Evolutionary conservation across 2,329 filamentous ascomycete species (phyloP), one percentile per base, ranked within the genome.

Genomic region (Sclerotiophoma versabilis): DNA sequence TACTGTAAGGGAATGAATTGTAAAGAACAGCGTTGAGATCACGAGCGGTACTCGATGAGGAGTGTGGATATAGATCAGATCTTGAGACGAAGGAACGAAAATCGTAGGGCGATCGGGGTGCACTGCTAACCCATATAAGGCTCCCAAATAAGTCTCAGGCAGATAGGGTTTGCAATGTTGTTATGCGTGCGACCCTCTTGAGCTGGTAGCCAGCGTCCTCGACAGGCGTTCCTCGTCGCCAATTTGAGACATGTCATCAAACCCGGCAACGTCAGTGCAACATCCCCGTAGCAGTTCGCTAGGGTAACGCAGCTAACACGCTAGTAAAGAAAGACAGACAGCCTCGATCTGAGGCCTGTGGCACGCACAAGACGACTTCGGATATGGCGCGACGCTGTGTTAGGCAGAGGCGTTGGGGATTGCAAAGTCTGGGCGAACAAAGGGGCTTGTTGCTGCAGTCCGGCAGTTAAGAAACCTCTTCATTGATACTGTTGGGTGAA

Each of bases 201-300:
- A 60, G 54, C 59, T 61, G 47, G 50, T 34, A 32, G 48, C 25
- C 53, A 55, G 46, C 46, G 41, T 47, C 37, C 50, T 55, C 50
- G 49, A 61, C 63, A 66, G 60, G 62, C 44, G 47, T 37, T 56
- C 59, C 64, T 60, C 55, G 65, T 49, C 54, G 46, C 37, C 50
- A 49, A 30, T 44, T 19, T 65, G 65, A 68, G 64, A 68, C 65
- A 60, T 53, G 60, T 60, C 63, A 62, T 63, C 60, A 66, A 62
- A 64, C 62, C 57, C 44, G 52, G 62, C 59, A 55, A 34, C 45
- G 39, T 48, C 20, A 54, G 52, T 48, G 60, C 50, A 36, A 51
- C 50, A 62, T 55, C 54, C 54, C 59, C 49, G 59, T 59, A 54
- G 47, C 41, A 42, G 58, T 53, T 54, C 43, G 57, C 63, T 57